Conservation (phyloP, 495 filamentous ascomycete species). For the Saxophila tyrrhenica region DNA sequence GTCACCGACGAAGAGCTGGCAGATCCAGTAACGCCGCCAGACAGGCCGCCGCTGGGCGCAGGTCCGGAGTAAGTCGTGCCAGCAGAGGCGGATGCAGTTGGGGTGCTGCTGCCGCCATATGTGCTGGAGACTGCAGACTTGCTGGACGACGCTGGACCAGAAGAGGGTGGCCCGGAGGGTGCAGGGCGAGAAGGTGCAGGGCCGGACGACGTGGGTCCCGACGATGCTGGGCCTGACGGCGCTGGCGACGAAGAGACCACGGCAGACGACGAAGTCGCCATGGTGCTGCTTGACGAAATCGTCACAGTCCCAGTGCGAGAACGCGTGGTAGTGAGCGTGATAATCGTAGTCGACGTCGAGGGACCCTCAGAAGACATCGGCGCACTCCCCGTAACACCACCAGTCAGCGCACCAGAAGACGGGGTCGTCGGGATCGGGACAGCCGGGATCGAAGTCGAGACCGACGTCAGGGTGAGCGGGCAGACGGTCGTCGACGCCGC, state of each 20-base stretch:
- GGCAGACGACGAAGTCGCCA: background rate
- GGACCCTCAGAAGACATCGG: background rate
- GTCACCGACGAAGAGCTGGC: background rate
- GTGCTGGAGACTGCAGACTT: background rate
- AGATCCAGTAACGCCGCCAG: background rate
- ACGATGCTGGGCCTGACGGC: background rate
- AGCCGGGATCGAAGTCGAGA: background rate
- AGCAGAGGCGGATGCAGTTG: background rate
- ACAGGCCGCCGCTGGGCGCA: background rate
- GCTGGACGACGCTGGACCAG: background rate
- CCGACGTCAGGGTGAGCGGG: constrained; percentile 17
- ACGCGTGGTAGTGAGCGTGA: background rate
- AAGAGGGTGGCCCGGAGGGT: background rate
- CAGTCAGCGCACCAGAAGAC: background rate
- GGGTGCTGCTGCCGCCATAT: background rate
- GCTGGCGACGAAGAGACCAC: background rate
- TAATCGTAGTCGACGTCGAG: background rate
- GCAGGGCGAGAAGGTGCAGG: background rate
- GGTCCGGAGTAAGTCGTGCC: background rate
- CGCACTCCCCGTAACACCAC: background rate
- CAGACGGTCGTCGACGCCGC: constrained; percentile 21
- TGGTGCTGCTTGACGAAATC: background rate
- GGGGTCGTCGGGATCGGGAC: background rate
- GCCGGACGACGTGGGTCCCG: background rate
- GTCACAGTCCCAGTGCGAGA: background rate